Base-by-base conservation (phyloP, 2,329 filamentous ascomycete species). In the Colletotrichum higginsianum region DNA sequence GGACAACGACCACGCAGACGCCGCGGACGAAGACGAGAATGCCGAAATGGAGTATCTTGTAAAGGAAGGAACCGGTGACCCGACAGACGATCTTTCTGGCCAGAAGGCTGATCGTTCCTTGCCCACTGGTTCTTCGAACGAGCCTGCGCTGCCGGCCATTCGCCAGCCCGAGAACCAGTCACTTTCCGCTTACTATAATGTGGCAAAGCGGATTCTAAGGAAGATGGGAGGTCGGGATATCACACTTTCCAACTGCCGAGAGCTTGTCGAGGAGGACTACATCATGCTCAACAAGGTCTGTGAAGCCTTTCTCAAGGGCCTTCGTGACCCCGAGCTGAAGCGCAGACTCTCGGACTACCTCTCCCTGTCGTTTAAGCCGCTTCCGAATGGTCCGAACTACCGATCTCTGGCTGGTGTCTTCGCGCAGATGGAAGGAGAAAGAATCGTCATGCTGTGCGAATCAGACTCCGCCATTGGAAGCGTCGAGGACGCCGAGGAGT, bases 381-480 rank as follows among this genome's bases (percentile, higher is more conserved):
- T 72, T 1, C 65, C 77, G 0, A 76, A 77, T 2, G 62, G 73
- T 2, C 74, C 79, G 7, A 79, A 78, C 61, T 79, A 82, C 67
- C 85, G 87, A 49, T 88, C 88, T 4, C 83, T 92, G 0, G 79
- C 82, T n/a, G 87, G 88, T 0, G 83, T 89, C 2, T 85, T 82
- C 71, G 84, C 81, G 16, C 87, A 91, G 73, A 79, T 85, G 2
- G 89, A 92, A 75, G 89, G 89, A 9, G 89, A 91, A 75, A 80
- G 81, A 23, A 77, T 90, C 26, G 80, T 86, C 1, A 82, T 86
- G 76, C 76, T 82, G 3, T 89, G 84, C 83, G 84, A 86, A 23
- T 77, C 73, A 30, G 79, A 82, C 52, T 79, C 77, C 16, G 74
- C 66, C 5, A 72, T 84, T 1, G 75, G 61, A n/a, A 85, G 84